A percentile compares a stretch with the other conserved stretches of the same genome.
phyloP scores from a whole-genome alignment of 2,329 filamentous ascomycete genomes.

The Scedosporium apiospermum region DNA sequence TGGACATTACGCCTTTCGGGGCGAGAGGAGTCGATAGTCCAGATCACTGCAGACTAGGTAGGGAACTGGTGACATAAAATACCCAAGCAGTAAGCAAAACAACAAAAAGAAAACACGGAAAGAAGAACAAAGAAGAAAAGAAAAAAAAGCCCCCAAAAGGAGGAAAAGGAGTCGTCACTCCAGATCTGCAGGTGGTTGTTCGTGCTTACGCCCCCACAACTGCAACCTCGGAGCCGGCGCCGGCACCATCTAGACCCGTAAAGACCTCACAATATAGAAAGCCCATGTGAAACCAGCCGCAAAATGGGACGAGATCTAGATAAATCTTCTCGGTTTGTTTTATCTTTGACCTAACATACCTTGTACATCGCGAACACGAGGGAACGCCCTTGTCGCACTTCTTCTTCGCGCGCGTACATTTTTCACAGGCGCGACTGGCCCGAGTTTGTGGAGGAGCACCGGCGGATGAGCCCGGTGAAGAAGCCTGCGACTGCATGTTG shows the following conservation, averaged over 20 bases:
- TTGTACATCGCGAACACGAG: slow-evolving; percentile 23
- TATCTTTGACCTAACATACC: slow-evolving; percentile 15
- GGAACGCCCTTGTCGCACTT: slow-evolving; percentile 27
- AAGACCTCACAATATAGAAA: not conserved
- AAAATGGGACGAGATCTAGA: too few relatives aligned
- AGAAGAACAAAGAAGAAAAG: too few relatives aligned
- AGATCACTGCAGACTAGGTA: not conserved
- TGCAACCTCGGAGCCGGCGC: not conserved
- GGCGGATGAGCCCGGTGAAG: slow-evolving; percentile 19
- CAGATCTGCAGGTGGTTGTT: slow-evolving; percentile 7
- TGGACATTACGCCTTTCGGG: not conserved
- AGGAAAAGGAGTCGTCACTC: not conserved
- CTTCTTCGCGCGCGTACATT: slow-evolving; percentile 28
- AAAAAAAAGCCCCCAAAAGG: not conserved
- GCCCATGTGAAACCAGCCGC: not conserved
- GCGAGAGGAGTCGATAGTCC: not conserved
- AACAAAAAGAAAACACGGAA: too few relatives aligned
- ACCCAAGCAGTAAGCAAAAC: not conserved
- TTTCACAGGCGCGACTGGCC: slow-evolving; percentile 26
- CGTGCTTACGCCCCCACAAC: not conserved
- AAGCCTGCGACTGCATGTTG: slow-evolving; percentile 8
- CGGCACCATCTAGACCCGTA: not conserved
- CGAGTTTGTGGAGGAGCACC: slow-evolving; percentile 16
- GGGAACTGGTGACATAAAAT: not conserved
- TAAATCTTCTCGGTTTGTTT: too few relatives aligned